phyloP scores from a whole-genome alignment of 2,329 filamentous ascomycete species.

The Aspergillus fijiensis region DNA sequence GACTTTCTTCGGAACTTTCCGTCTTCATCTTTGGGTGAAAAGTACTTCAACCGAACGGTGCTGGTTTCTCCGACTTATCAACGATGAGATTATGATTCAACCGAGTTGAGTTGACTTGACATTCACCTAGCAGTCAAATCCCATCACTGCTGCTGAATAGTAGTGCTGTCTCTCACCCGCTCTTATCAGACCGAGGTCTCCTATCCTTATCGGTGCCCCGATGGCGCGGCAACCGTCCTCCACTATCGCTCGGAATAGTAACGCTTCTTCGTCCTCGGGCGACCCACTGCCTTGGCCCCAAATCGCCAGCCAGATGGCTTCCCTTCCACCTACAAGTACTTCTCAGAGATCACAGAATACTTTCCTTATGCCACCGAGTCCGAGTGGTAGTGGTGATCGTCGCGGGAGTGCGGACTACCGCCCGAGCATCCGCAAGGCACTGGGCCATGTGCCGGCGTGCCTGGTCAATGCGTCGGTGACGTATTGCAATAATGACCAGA shows the following conservation, averaged over 20 bases:
- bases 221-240: slow-evolving; percentile 12
- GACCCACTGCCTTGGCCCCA: slow-evolving; percentile 37
- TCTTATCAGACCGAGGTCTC: background rate
- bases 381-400: slow-evolving; percentile 67
- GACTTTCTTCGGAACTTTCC: slow-evolving; percentile 8
- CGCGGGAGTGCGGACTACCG: slow-evolving; percentile 69
- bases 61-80: background rate
- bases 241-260: slow-evolving; percentile 9
- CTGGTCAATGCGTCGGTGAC: slow-evolving; percentile 97
- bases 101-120: background rate
- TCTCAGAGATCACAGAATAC: slow-evolving; percentile 61
- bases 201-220: background rate
- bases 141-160: background rate
- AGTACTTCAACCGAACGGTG: too few relatives aligned
- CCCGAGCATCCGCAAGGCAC: slow-evolving; percentile 76
- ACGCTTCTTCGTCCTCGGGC: slow-evolving; percentile 27
- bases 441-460: slow-evolving; percentile 82
- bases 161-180: background rate
- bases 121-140: background rate
- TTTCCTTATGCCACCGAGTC: slow-evolving; percentile 88
- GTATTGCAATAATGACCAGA: slow-evolving; percentile 96
- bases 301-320: slow-evolving; percentile 29
- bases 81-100: background rate
- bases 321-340: slow-evolving; percentile 38
- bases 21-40: background rate